Conservation (phyloP, 2,329 filamentous ascomycete species). For the Aureobasidium subglaciale region DNA sequence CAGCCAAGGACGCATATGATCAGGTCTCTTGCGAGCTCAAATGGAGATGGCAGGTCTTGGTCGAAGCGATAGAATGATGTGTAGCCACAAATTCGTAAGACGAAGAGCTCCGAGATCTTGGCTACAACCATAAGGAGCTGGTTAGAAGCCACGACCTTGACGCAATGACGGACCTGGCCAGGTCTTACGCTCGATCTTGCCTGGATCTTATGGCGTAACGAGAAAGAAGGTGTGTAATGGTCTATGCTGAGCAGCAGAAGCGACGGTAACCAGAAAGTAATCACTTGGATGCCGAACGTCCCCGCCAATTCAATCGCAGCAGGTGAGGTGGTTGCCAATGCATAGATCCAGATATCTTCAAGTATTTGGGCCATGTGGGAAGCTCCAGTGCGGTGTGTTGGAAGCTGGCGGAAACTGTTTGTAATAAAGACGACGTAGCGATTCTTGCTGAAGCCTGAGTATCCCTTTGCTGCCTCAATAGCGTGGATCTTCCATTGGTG, state of each 20-base stretch:
- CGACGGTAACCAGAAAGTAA: slow-evolving; percentile 15
- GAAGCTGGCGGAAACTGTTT: too few relatives aligned
- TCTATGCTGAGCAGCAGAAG: neutral
- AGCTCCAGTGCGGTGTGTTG: neutral
- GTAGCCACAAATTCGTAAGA: neutral
- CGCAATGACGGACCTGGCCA: slow-evolving; percentile 3
- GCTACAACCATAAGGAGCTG: neutral
- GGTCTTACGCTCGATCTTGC: neutral
- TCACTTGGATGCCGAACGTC: neutral
- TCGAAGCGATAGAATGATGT: slow-evolving; percentile 7
- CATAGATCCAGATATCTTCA: neutral
- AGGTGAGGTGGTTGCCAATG: neutral
- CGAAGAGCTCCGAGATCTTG: neutral
- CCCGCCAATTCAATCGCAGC: neutral
- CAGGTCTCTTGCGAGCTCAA: neutral
- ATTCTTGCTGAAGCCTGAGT: neutral
- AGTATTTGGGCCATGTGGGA: neutral
- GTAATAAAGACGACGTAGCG: too few relatives aligned
- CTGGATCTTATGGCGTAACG: slow-evolving; percentile 12
- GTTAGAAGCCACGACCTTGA: neutral
- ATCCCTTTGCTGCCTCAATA: too few relatives aligned
- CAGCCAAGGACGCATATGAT: neutral
- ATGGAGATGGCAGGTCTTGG: neutral
- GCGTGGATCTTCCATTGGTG: neutral
- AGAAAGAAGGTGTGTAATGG: neutral